These are phyloP conservation scores for Coemansia sp. DNA, from an alignment of 192 early-diverging fungal genomes.

Conservation along the genomic window DNA sequence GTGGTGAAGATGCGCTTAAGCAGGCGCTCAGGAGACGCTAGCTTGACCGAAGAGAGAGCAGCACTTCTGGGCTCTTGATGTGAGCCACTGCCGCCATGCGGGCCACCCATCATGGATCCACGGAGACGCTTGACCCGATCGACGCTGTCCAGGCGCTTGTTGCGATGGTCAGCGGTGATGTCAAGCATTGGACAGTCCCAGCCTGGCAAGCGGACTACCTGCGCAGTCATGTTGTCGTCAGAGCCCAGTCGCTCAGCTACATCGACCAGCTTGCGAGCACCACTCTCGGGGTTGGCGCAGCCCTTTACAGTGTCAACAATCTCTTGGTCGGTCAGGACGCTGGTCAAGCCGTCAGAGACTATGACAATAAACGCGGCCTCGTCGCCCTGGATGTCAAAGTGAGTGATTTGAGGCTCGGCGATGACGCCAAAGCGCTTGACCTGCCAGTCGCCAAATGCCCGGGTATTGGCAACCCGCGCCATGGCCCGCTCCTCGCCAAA, in stretches of 20 bases:
- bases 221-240: conserved; percentile 68
- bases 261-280: conserved; percentile 62
- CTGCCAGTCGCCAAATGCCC: conserved; percentile 69
- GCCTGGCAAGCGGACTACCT: conserved; percentile 68
- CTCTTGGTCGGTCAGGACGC: conserved; percentile 73
- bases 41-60: conserved; percentile 1
- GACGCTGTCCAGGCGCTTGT: conserved; percentile 60
- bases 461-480: conserved; percentile 63
- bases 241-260: conserved; percentile 63
- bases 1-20: conserved; percentile 48
- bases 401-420: conserved; percentile 66
- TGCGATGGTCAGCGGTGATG: conserved; percentile 62
- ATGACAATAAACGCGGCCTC: conserved; percentile 67
- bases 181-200: conserved; percentile 69
- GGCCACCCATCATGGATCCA: conserved; percentile 47
- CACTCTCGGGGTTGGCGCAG: conserved; percentile 55
- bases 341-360: conserved; percentile 68
- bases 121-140: conserved; percentile 44
- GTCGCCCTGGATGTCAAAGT: conserved; percentile 55
- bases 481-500: conserved; percentile 72
- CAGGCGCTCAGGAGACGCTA: conserved; percentile 44
- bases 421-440: conserved; percentile 71
- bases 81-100: conserved; percentile 29
- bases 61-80: conserved; percentile 15
- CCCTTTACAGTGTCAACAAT: conserved; percentile 69